Evolutionary conservation across 2,329 filamentous ascomycete species (phyloP), one percentile per base, ranked within the genome.

Genomic region (Chalaropsis ovoidea): DNA sequence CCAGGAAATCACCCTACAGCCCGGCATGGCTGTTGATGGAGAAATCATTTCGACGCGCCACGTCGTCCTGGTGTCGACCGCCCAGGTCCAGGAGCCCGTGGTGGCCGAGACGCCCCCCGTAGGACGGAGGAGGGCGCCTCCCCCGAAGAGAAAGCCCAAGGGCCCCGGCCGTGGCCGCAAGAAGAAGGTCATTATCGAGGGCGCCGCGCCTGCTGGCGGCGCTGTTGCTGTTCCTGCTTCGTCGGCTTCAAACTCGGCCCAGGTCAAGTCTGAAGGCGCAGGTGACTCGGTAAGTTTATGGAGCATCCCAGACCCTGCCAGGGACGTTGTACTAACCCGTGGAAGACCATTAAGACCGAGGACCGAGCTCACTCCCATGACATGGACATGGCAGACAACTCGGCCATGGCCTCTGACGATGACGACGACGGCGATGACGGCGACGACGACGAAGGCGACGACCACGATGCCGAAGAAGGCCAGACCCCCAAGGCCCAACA

Each of bases 131-230:
- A 84, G 87, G 68, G 86, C 87, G 0, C 87, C 86, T 35, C 87
- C 88, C 0, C 89, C 89, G 0, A 91, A 90, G 74, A 86, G 89
- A 74, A 95, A 93, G 79, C 80, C 82, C 61, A 92, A 89, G 74
- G 88, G 76, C 35, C 61, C 64, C 45, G 80, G 89, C 0, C 85
- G 88, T 43, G 90, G 90, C 7, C 84, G 90, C 68, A 89, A 89
- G 17, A 93, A 87, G 80, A 92, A 88, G 81, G 90, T 86, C 73
- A 73, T 78, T 70, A 76, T 65, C 5, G 66, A 67, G 41, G 63
- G 58, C 2, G 63, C 76, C 17, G 68, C 77, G 13, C 75, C 76
- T 1, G 71, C 74, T 27, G 74, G 71, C 2, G 74, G 71, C 1
- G 74, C 77, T 70, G 63, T 69, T 22, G 63, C 66, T 2, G 65